A percentile compares a stretch with the other conserved stretches of the same genome.
Evolutionary conservation across 169 alveolate genomes (phyloP).

Genomic region (Plasmodium gallinaceum): DNA sequence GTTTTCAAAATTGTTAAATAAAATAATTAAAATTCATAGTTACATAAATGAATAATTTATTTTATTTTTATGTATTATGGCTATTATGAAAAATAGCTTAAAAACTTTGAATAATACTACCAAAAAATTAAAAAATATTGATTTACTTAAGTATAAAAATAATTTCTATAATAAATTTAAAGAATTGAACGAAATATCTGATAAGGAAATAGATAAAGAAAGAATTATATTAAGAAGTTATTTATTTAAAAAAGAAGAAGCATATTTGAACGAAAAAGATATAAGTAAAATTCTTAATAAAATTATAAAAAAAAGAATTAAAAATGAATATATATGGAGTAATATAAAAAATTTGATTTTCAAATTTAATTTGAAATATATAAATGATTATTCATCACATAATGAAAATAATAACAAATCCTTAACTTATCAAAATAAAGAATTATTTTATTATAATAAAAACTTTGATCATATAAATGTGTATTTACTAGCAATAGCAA

Average conservation of each 20-base stretch:
- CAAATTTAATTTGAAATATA: constrained; percentile 11
- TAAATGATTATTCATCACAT: not conserved
- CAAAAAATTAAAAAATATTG: not conserved
- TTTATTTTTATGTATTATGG: not conserved
- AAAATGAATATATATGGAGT: constrained; percentile 58
- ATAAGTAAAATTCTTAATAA: constrained; percentile 46
- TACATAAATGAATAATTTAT: not conserved
- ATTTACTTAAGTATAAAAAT: constrained; percentile 4
- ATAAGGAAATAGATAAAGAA: constrained; percentile 32
- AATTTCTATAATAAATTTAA: constrained; percentile 10
- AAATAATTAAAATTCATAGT: too few species aligned
- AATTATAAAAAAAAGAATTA: constrained; percentile 50
- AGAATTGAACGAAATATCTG: constrained; percentile 11
- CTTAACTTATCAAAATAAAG: not conserved
- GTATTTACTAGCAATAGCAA: constrained; percentile 44
- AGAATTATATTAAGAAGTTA: constrained; percentile 4
- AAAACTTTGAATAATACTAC: constrained; percentile 1
- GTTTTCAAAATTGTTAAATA: too few species aligned
- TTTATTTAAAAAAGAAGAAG: constrained; percentile 35
- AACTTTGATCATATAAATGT: constrained; percentile 54
- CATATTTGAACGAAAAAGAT: constrained; percentile 41
- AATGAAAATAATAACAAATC: not conserved
- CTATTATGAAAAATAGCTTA: not conserved
- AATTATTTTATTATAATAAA: constrained; percentile 9
- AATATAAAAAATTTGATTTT: constrained; percentile 22